These are phyloP conservation scores for Suillus spraguei DNA, from an alignment of 768 basidiomycete genomes.

Conservation along the genomic window DNA sequence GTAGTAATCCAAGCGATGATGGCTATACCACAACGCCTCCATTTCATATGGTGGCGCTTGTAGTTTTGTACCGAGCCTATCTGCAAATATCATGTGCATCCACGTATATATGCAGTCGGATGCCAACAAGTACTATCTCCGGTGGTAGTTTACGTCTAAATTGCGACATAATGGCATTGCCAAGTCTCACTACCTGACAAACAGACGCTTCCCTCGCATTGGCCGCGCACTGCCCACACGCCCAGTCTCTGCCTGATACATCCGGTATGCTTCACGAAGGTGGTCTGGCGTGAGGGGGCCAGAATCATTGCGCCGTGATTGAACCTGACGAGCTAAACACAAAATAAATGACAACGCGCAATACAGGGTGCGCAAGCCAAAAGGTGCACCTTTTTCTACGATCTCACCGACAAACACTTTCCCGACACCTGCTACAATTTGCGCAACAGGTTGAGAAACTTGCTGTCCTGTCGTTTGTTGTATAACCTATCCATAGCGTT, in stretches of 20 bases:
- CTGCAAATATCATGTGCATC: not conserved
- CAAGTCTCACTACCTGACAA: constrained; percentile 40
- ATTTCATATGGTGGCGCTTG: not conserved
- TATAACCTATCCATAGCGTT: constrained; percentile 57
- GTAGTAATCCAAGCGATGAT: not conserved
- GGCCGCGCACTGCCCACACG: constrained; percentile 79
- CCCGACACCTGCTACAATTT: constrained; percentile 85
- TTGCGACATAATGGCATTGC: not conserved
- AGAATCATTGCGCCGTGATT: constrained; percentile 66
- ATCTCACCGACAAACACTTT: constrained; percentile 96
- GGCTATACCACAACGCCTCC: not conserved
- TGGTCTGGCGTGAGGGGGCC: constrained; percentile 89
- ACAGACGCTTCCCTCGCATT: constrained; percentile 68
- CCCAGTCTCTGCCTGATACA: constrained; percentile 82
- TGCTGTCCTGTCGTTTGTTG: constrained; percentile 81
- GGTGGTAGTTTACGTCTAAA: not conserved
- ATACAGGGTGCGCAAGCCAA: not conserved
- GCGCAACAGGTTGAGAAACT: constrained; percentile 84
- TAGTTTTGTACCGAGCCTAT: not conserved
- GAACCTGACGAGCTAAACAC: constrained; percentile 69
- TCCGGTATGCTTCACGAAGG: constrained; percentile 84
- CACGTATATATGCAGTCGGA: not conserved
- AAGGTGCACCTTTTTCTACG: constrained; percentile 71
- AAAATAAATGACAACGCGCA: not conserved
- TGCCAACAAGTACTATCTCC: not conserved